Evolutionary conservation across 2,329 filamentous ascomycete genomes (phyloP).

Genomic region (Aspergillus sp.): DNA sequence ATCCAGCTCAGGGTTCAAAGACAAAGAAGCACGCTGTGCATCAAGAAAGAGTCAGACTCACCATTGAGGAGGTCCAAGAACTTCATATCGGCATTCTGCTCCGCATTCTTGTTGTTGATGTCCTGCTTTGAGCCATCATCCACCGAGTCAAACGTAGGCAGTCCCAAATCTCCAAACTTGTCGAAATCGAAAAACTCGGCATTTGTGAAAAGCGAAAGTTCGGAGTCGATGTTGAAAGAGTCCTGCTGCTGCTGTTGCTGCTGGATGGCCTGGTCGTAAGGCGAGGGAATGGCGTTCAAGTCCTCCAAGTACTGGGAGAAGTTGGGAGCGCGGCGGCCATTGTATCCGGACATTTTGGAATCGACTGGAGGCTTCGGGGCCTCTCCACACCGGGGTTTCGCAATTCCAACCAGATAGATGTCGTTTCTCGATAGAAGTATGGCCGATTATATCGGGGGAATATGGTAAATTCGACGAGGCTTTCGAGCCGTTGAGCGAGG

Average conservation of each 20-base stretch:
- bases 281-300: slow-evolving; percentile 66
- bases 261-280: slow-evolving; percentile 57
- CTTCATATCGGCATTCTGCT: slow-evolving; percentile 30
- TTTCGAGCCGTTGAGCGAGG: too few relatives aligned
- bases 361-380: slow-evolving; percentile 6
- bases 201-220: slow-evolving; percentile 76
- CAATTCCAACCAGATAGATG: too few relatives aligned
- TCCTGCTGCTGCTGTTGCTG: slow-evolving; percentile 58
- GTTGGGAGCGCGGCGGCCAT: slow-evolving; percentile 74
- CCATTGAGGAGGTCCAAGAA: slow-evolving; percentile 39
- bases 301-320: slow-evolving; percentile 86
- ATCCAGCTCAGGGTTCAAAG: too few relatives aligned
- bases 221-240: slow-evolving; percentile 61
- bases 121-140: slow-evolving; percentile 22
- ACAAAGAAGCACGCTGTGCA: too few relatives aligned
- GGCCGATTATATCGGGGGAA: too few relatives aligned
- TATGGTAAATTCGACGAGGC: too few relatives aligned
- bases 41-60: slow-evolving; percentile 20
- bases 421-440: too few relatives aligned
- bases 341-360: slow-evolving; percentile 64
- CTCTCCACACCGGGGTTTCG: slow-evolving; percentile 1
- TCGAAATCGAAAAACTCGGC: slow-evolving; percentile 79
- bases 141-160: slow-evolving; percentile 27
- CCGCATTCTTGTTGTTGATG: slow-evolving; percentile 7
- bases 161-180: slow-evolving; percentile 29